phyloP scores from a whole-genome alignment of 768 basidiomycete species.

The Russula earlei region DNA sequence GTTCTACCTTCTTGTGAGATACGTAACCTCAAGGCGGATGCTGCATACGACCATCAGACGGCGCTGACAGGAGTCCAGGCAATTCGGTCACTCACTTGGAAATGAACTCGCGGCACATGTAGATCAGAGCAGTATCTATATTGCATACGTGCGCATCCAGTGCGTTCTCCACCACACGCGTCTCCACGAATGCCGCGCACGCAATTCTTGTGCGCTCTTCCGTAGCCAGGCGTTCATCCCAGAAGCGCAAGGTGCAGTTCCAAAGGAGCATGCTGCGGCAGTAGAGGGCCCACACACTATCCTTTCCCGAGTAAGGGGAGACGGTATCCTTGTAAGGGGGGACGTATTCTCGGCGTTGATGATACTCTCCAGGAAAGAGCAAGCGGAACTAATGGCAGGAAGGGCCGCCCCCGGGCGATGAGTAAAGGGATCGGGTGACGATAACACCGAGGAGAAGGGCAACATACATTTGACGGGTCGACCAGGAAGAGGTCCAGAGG shows the following conservation, averaged over 20 bases:
- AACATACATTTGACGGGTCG: slow-evolving; percentile 58
- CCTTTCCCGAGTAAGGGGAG: slow-evolving; percentile 52
- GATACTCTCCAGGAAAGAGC: slow-evolving; percentile 67
- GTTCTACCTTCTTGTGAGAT: slow-evolving; percentile 17
- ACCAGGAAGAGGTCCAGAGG: slow-evolving; percentile 48
- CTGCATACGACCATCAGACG: neutral
- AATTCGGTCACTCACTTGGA: slow-evolving; percentile 9
- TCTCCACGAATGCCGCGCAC: slow-evolving; percentile 56
- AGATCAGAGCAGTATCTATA: slow-evolving; percentile 48
- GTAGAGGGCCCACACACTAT: slow-evolving; percentile 74
- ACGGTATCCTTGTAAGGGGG: no score
- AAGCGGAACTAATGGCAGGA: slow-evolving; percentile 39
- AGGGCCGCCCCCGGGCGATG: neutral
- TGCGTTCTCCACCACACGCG: slow-evolving; percentile 55
- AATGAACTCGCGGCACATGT: slow-evolving; percentile 19
- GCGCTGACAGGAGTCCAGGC: neutral
- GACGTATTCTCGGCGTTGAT: slow-evolving; percentile 36
- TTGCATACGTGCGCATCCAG: slow-evolving; percentile 63
- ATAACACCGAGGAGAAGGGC: neutral
- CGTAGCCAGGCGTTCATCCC: slow-evolving; percentile 33
- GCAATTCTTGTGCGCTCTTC: slow-evolving; percentile 53
- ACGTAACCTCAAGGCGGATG: slow-evolving; percentile 19
- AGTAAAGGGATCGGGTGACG: neutral
- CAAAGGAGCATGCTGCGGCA: slow-evolving; percentile 77
- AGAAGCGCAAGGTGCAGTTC: slow-evolving; percentile 55